Evolutionary conservation across 2,329 filamentous ascomycete species (phyloP), one percentile per base, ranked within the genome.

Genomic region (Stylonectria norvegica): DNA sequence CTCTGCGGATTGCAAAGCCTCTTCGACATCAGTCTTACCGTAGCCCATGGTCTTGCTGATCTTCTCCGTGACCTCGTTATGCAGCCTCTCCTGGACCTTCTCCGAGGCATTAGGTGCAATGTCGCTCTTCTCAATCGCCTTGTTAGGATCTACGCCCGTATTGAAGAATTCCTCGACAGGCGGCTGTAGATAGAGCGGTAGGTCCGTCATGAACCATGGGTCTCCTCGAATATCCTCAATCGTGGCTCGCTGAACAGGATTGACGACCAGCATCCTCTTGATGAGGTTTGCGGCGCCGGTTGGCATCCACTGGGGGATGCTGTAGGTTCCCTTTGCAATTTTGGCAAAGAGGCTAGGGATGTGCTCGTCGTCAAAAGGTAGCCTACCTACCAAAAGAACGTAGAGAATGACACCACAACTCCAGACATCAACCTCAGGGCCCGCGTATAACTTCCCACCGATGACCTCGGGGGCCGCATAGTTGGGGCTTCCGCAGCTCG

Each of bases 11-110:
- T 86, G 85, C 48, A 98, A 72, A 16, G 93, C 91, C 65, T 97
- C 93, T 61, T 96, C 86, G 38, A 98, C 91, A 70, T 98, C 93
- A 47, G 85, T 85, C 62, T 88, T 91, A 23, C 86, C 89, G 62
- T 98, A 98, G 45, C 93, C 93, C 90, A 98, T 97, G 1, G 89
- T 96, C 69, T 91, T 93, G 58, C 91, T 93, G 38, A 98, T 85
- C 72, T 97, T 97, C 44, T 90, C 86, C 5, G 95, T 91, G 4
- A 97, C 91, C 51, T 89, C 85, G 45, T 93, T 83, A 61, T 97
- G 90, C 19, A 98, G 78, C 66, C 89, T 89, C 67, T 95, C 87
- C 53, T 94, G 88, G 6, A 94, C 79, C 40, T 85, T 84, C 16
- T 79, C 74, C 9, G 89, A 80, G 27, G 88, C 88, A 37, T 86